A percentile compares a stretch with the other conserved stretches of the same genome.
Evolutionary conservation across 176 grass and related monocot species (phyloP).

Genomic region (Phoenix dactylifera): DNA sequence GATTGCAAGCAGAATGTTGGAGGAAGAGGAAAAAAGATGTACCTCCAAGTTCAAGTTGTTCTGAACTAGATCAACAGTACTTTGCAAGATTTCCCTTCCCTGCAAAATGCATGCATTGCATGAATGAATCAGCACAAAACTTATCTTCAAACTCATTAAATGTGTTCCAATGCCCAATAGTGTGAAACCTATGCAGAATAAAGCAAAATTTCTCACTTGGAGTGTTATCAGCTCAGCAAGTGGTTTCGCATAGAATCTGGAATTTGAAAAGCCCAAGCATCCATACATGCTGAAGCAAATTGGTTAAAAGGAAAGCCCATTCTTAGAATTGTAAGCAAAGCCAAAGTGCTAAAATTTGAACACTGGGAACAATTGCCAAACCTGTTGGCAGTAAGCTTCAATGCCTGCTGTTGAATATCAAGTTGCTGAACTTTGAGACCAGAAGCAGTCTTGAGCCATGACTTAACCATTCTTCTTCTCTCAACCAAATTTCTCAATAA

Average conservation of each 20-base stretch:
- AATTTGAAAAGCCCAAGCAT: slow-evolving; percentile 92
- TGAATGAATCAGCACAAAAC: neutral
- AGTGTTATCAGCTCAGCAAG: slow-evolving; percentile 95
- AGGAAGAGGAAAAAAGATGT: slow-evolving; percentile 6
- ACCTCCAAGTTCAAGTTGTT: slow-evolving; percentile 97
- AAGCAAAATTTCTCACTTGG: slow-evolving; percentile 49
- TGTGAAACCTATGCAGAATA: too few species aligned
- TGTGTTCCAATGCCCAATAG: too few species aligned
- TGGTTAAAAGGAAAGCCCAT: slow-evolving; percentile 28
- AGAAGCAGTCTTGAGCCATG: slow-evolving; percentile 75
- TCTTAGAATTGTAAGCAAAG: too few species aligned
- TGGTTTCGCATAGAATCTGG: slow-evolving; percentile 93
- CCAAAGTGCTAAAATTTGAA: neutral
- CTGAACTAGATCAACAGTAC: slow-evolving; percentile 91
- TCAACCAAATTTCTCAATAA: slow-evolving; percentile 76
- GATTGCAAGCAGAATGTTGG: neutral
- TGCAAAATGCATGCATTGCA: slow-evolving; percentile 41
- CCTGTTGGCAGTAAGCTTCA: slow-evolving; percentile 98
- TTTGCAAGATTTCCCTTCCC: slow-evolving; percentile 97
- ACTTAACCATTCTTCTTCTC: slow-evolving; percentile 96
- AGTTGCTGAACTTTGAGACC: slow-evolving; percentile 83
- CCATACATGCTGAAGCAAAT: slow-evolving; percentile 75
- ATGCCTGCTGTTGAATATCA: slow-evolving; percentile 94
- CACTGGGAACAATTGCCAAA: slow-evolving; percentile 1
- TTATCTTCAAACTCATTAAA: too few species aligned